Evolutionary conservation across 352 stramenopile genomes (phyloP), one percentile per base, ranked within the genome.

Genomic region (Stephanocyclus meneghinianus): DNA sequence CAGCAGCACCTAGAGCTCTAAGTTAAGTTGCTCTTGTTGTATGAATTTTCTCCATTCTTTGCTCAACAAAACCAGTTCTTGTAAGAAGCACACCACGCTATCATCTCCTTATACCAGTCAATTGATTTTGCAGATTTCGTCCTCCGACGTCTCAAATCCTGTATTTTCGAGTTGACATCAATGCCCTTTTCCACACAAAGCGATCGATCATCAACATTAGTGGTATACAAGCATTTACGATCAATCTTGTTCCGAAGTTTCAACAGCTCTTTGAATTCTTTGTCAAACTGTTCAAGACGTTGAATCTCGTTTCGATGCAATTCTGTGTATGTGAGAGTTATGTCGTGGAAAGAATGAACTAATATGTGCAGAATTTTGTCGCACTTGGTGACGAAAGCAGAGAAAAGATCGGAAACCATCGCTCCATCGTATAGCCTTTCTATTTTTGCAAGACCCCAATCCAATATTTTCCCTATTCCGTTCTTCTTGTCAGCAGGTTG

Each of bases 51-150:
- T 18, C n/a, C 45, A 16, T 16, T 60, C 8, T 13, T 60, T 35
- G 10, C 18, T 68, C 40, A 82, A 50, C 75, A 82, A 47, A 82
- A 77, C 75, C 75, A 82, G 73, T 82, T 82, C 21, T 69, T 69
- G 44, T 74, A 82, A n/a, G 67, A 77, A n/a, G 75, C 75, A 69
- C 75, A 82, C 75, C 75, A 82, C n/a, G 29, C 42, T 18, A 74
- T 71, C 75, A 60, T 72, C 7, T 35, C 32, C n/a, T 81, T 35
- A 59, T 77, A 82, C 51, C 75, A 48, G 9, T 69, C 37, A 48
- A 82, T 82, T 15, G 59, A 18, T 29, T 72, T 55, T 6, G 32
- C 40, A 37, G 60, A 77, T 18, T 69, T 77, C 0, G 62, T 35
- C 37, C 75, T 51, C 21, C 62, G 16, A n/a, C 16, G 32, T 32